These are phyloP conservation scores for Suillus sp. DNA, from an alignment of 768 basidiomycete species.

Conservation along the genomic window DNA sequence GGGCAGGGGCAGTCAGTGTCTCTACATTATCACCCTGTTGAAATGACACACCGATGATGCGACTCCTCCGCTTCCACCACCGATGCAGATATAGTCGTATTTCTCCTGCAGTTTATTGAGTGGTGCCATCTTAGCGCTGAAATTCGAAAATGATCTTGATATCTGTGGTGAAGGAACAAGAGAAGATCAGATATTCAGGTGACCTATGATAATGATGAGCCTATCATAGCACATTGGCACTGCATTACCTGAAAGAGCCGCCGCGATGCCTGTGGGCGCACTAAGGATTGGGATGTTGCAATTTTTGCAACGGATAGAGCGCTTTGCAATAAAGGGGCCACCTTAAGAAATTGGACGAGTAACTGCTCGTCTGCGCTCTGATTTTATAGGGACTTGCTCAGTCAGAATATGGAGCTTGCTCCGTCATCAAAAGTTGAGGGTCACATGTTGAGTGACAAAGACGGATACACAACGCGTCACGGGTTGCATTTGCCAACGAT, in stretches of 20 bases:
- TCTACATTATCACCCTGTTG: constrained; percentile 28
- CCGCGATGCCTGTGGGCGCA: constrained; percentile 13
- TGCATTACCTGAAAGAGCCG: constrained; percentile 31
- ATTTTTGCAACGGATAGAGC: constrained; percentile 20
- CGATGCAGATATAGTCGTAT: constrained; percentile 87
- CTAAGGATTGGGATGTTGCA: constrained; percentile 11
- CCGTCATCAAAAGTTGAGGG: not conserved
- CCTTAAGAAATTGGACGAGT: constrained; percentile 4
- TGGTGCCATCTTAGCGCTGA: constrained; percentile 65
- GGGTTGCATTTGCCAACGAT: not conserved
- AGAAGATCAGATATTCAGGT: constrained; percentile 4
- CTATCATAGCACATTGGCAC: constrained; percentile 17
- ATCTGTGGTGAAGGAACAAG: constrained; percentile 36
- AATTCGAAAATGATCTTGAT: constrained; percentile 46
- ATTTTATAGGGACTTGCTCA: not conserved
- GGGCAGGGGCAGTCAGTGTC: not conserved
- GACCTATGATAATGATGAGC: not conserved
- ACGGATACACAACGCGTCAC: constrained; percentile 32
- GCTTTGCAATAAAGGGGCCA: constrained; percentile 15
- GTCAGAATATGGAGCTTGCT: not conserved
- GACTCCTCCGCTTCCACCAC: constrained; percentile 93
- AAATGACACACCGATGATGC: constrained; percentile 72
- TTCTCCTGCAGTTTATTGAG: constrained; percentile 65
- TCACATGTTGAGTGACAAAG: constrained; percentile 16
- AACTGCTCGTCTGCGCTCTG: not conserved